These are phyloP conservation scores for Colletotrichum eleusines DNA, from an alignment of 2,329 filamentous ascomycete species.

Conservation along the genomic window DNA sequence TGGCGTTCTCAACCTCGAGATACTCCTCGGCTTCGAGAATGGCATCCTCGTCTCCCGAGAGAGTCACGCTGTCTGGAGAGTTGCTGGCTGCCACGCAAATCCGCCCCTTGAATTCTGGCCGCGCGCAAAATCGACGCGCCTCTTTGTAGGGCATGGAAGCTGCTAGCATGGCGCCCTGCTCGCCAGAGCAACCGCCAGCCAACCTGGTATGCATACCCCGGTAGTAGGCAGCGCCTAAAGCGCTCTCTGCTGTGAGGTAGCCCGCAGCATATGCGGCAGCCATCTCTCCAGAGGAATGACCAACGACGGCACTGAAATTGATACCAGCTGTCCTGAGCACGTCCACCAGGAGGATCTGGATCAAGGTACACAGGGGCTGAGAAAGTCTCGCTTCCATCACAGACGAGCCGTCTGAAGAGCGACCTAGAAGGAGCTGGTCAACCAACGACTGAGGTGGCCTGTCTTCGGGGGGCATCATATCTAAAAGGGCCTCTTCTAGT, in stretches of 20 bases:
- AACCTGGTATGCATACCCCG: not conserved
- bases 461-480: not conserved
- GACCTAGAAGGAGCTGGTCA: not conserved
- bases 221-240: not conserved
- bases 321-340: slow-evolving; percentile 49
- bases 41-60: not conserved
- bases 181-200: not conserved
- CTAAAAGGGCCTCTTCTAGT: not conserved
- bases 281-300: slow-evolving; percentile 64
- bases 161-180: not conserved
- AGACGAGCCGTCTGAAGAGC: not conserved
- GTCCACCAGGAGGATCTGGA: slow-evolving; percentile 46
- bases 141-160: not conserved
- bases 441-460: not conserved
- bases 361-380: slow-evolving; percentile 35
- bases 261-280: slow-evolving; percentile 63
- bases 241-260: slow-evolving; percentile 46
- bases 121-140: not conserved
- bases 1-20: not conserved
- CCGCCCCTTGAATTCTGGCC: not conserved
- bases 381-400: slow-evolving; percentile 10
- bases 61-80: not conserved
- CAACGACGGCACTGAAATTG: slow-evolving; percentile 53
- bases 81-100: not conserved
- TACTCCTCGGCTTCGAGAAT: not conserved